Base-by-base conservation (phyloP, 2,329 filamentous ascomycete species). In the Rasamsonia emersonii region DNA sequence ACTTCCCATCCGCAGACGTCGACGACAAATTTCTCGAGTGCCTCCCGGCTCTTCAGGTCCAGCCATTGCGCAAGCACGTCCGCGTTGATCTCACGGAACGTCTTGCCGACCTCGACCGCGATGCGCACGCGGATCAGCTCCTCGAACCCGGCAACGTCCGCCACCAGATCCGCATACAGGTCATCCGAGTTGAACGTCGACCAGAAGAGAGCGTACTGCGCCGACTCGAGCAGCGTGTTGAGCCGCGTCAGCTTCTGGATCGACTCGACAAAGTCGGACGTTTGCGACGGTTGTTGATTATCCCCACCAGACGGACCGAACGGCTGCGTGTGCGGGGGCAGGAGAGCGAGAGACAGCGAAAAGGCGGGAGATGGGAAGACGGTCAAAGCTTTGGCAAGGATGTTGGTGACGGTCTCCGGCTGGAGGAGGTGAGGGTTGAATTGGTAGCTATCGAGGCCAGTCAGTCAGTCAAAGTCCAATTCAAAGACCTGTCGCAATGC, bases 361-460 rank as follows among this genome's bases (percentile, higher is more conserved):
- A 96, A 98, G 64, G 96, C 88, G 26, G 91, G 79, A 13, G 84
- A 88, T 44, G 91, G 91, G 73, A 98, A 98, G 67, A 94, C 84
- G 49, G 89, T 94, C 59, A 98, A 79, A 47, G 88, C 76, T 73
- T 96, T 98, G 71, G 93, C 88, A 61, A 98, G 86, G 68, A 96
- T 83, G 75, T 96, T 96, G 72, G 91, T 96, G 64, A 91, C 86
- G 56, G 89, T 86, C 65, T 98, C 91, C 57, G 94, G 84, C 70
- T 91, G 89, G 58, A 88, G 79, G 50, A 94, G 85, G 71, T 96
- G 88, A 32, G 91, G 91, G 77, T 98, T 98, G 70, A 98, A 94
- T 70, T 98, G 93, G 75, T 98, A 98, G 45, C 91, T 98, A 50
- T 40, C 11, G 30, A 37, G 18, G 13, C 17, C 13, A 21, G 20